These are phyloP conservation scores for Phytopythium oedochilum DNA, from an alignment of 352 stramenopile species.

Conservation along the genomic window DNA sequence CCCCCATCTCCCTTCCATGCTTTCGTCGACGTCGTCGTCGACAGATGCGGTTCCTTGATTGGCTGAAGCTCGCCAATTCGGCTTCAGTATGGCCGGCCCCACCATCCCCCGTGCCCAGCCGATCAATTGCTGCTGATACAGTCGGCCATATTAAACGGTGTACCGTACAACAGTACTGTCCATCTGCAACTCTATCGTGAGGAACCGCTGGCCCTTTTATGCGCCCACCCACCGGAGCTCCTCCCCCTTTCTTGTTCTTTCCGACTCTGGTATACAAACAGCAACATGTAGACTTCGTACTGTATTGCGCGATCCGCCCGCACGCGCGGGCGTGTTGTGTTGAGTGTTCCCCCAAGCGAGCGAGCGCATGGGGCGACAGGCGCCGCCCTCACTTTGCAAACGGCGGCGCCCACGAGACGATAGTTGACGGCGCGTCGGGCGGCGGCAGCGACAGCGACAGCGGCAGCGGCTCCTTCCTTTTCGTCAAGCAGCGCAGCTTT, in stretches of 20 bases:
- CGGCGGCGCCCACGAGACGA: background rate
- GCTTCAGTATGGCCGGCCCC: slow-evolving; percentile 1
- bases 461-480: no score
- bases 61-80: background rate
- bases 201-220: background rate
- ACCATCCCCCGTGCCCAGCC: background rate
- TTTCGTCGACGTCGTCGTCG: slow-evolving; percentile 10
- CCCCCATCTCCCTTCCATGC: background rate
- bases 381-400: slow-evolving; percentile 5
- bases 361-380: background rate
- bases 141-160: no score
- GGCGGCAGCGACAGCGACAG: background rate
- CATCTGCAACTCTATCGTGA: background rate
- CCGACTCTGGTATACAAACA: background rate
- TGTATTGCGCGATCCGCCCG: background rate
- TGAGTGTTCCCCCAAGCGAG: no score
- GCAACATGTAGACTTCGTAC: no score
- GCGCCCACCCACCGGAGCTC: background rate
- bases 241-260: background rate
- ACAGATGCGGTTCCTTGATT: background rate
- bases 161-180: no score
- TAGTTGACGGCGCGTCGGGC: background rate
- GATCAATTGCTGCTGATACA: background rate
- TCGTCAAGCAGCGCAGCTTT: no score
- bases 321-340: background rate